Base-by-base conservation (phyloP, 176 grass and related monocot genomes). In the Cenchrus fungigraminus region DNA sequence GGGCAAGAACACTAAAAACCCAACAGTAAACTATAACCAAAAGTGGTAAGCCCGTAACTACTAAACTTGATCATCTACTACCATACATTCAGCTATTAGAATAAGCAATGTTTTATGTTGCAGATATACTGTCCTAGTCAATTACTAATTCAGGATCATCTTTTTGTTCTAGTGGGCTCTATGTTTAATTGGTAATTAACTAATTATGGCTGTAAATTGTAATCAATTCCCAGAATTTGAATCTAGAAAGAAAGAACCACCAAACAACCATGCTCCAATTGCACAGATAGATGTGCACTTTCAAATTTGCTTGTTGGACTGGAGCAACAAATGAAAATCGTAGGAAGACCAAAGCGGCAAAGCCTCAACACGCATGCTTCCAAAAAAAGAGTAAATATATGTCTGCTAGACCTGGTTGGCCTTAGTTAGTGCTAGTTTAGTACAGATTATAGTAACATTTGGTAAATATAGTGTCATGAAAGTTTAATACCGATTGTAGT, bases 271-370 rank as follows among this genome's bases (percentile, higher is more conserved):
- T 58, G 51, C 73, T 77, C 50, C 22, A 57, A 87, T 80, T 31
- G 9, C 32, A 31, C 4, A 55, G 13, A 66, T 67, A 63, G 59
- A 81, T 87, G 6, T 47, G 32, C 84, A 79, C 42, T n/a, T 80
- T 32, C 9, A 80, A 79, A 79, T 55, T 70, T 70, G 16, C 14
- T 85, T 78, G 52, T 55, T 6, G 8, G 57, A 46, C 20, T 49
- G 12, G n/a, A 72, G 45, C 20, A 71, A 59, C 57, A 59, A 59
- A 59, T n/a, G 57, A 59, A 59, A 59, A 59, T 59, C 8, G 3
- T 59, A 59, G 57, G 49, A 71, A 49, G 44, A 71, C 68, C 68
- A 25, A 71, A 71, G 25, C 25, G 25, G 25, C 25, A 25, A 25
- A 25, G 25, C 25, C 25, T 25, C 25, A 25, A 25, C 25, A 25